phyloP scores from a whole-genome alignment of 306 rosid species.

The Cucumis melo region DNA sequence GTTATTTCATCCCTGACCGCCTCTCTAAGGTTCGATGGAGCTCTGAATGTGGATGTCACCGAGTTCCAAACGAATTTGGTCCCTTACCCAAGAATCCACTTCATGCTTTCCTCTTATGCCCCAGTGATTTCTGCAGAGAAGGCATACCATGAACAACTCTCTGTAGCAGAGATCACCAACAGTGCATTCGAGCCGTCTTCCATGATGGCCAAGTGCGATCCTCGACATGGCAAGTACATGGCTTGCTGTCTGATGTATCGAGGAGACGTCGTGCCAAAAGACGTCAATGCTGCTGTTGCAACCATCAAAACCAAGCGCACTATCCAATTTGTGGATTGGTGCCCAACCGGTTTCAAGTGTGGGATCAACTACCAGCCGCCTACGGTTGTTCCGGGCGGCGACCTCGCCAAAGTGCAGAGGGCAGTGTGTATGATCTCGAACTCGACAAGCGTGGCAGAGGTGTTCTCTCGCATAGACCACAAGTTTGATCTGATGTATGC shows the following conservation, averaged over 20 bases:
- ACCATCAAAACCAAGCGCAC: constrained; percentile 89
- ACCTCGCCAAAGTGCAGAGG: constrained; percentile 90
- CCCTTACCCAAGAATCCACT: constrained; percentile 89
- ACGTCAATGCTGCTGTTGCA: constrained; percentile 81
- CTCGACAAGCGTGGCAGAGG: constrained; percentile 91
- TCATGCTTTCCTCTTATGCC: constrained; percentile 92
- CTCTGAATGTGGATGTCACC: constrained; percentile 77
- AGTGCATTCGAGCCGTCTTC: constrained; percentile 92
- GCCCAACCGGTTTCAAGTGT: constrained; percentile 93
- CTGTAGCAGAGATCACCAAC: constrained; percentile 87
- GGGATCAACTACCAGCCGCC: constrained; percentile 96
- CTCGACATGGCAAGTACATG: constrained; percentile 93
- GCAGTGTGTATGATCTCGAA: constrained; percentile 88
- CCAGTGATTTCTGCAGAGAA: constrained; percentile 37
- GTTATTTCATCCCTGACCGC: constrained; percentile 85
- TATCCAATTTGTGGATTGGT: constrained; percentile 88
- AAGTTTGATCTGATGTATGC: constrained; percentile 92
- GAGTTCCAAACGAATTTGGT: constrained; percentile 92
- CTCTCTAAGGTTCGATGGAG: constrained; percentile 84
- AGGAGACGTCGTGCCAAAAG: constrained; percentile 92
- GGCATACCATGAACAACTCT: constrained; percentile 32
- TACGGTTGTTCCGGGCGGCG: constrained; percentile 88
- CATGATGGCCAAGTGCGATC: constrained; percentile 97
- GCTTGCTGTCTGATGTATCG: constrained; percentile 95
- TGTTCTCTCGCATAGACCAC: constrained; percentile 75